Evolutionary conservation across 768 basidiomycete genomes (phyloP).

Genomic region (Xerocomellus amylosporus): DNA sequence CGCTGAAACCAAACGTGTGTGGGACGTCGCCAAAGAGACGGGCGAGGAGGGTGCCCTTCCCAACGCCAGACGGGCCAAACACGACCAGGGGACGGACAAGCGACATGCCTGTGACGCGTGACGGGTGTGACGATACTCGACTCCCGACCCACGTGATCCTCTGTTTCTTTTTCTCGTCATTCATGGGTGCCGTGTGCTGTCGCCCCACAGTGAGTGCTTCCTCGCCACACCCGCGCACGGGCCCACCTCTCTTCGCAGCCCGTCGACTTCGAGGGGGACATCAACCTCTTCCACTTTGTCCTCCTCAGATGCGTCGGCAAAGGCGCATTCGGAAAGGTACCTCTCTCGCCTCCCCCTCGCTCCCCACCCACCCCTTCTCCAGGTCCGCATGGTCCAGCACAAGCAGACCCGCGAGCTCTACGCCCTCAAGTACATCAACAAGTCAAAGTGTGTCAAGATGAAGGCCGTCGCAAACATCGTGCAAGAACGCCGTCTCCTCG

Average conservation of each 20-base stretch:
- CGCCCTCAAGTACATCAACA: constrained; percentile 99
- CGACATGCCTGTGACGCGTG: background rate
- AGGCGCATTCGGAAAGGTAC: constrained; percentile 96
- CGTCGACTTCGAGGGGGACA: constrained; percentile 93
- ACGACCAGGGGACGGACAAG: constrained; percentile 79
- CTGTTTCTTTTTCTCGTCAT: constrained; percentile 3
- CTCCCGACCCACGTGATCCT: no score
- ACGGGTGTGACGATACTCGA: background rate
- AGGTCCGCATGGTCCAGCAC: constrained; percentile 99
- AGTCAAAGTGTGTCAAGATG: constrained; percentile 97
- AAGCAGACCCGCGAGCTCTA: constrained; percentile 96
- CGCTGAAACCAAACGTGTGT: constrained; percentile 86
- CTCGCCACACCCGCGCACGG: background rate
- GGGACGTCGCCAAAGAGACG: constrained; percentile 80
- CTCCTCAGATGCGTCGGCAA: constrained; percentile 96
- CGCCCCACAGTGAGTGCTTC: constrained; percentile 60
- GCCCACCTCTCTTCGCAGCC: constrained; percentile 52
- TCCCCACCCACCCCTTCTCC: constrained; percentile 10
- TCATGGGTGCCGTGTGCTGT: constrained; percentile 82
- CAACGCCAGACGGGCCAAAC: constrained; percentile 90
- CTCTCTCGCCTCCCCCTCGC: background rate
- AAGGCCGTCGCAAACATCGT: constrained; percentile 97
- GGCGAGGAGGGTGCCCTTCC: constrained; percentile 86
- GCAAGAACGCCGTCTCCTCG: constrained; percentile 90
- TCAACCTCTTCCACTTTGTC: constrained; percentile 96